Conservation (phyloP, 768 basidiomycete genomes). For the Lepiota brunneoincarnata region DNA sequence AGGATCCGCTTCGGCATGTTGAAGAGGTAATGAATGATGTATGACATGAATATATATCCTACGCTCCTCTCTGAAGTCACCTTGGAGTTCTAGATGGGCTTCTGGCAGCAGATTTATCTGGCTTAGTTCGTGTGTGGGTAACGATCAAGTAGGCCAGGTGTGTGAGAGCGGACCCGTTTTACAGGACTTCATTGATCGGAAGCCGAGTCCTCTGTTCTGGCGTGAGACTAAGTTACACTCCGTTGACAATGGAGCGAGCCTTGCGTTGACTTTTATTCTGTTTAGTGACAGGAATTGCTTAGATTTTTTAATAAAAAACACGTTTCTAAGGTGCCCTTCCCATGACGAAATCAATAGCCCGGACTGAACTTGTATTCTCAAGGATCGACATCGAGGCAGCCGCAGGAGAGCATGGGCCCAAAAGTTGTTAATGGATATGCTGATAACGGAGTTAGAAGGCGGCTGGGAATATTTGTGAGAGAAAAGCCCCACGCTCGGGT, state of each 20-base stretch:
- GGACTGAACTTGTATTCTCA: too few species aligned
- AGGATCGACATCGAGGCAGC: too few species aligned
- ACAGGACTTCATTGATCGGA: constrained; percentile 5
- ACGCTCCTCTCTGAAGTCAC: not conserved
- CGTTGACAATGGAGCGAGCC: constrained; percentile 11
- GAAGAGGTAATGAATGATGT: not conserved
- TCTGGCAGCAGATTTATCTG: not conserved
- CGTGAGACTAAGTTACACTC: constrained; percentile 6
- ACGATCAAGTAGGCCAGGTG: not conserved
- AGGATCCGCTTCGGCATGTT: not conserved
- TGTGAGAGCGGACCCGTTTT: not conserved
- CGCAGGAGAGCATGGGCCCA: too few species aligned
- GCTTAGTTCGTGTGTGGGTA: not conserved
- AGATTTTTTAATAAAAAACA: too few species aligned
- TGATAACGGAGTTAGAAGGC: constrained; percentile 12
- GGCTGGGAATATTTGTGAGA: constrained; percentile 1
- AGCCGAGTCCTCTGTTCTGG: constrained; percentile 6
- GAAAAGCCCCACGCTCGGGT: not conserved
- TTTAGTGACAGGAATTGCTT: not conserved
- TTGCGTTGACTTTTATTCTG: not conserved
- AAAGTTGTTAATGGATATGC: not conserved
- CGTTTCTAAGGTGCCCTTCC: too few species aligned
- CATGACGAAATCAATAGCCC: too few species aligned
- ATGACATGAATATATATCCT: not conserved
- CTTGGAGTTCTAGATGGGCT: not conserved